Percentiles rank a stretch among this genome's conserved stretches.
Conservation (phyloP, 2,329 filamentous ascomycete species). For the Septoria petroselini region DNA sequence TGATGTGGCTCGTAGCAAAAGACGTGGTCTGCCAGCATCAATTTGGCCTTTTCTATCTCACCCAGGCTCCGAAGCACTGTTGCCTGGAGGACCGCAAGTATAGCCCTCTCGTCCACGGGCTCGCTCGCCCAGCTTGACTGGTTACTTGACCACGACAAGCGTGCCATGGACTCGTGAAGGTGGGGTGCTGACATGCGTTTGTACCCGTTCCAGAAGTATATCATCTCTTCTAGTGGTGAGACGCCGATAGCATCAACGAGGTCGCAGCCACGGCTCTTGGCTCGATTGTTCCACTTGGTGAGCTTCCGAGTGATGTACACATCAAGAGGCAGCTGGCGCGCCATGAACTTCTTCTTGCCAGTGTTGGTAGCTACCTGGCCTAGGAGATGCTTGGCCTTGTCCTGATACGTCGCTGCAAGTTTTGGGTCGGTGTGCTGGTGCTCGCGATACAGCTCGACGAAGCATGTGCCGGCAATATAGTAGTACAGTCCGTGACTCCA, state of each 20-base stretch:
- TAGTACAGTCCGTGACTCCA: constrained; percentile 91
- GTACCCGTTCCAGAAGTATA: constrained; percentile 87
- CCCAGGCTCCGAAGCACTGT: constrained; percentile 64
- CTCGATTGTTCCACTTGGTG: constrained; percentile 79
- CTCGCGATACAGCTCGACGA: constrained; percentile 77
- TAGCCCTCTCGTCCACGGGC: constrained; percentile 58
- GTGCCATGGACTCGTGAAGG: constrained; percentile 60
- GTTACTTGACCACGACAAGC: constrained; percentile 64
- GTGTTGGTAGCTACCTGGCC: constrained; percentile 68
- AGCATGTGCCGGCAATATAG: constrained; percentile 75
- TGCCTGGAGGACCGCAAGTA: constrained; percentile 64
- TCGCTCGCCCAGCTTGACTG: constrained; percentile 53
- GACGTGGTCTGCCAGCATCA: constrained; percentile 60
- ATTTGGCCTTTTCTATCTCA: constrained; percentile 58
- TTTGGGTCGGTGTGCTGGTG: constrained; percentile 46
- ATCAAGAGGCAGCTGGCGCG: constrained; percentile 84
- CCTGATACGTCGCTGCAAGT: constrained; percentile 47
- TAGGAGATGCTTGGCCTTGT: constrained; percentile 64
- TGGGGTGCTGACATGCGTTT: constrained; percentile 71
- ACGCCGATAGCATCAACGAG: constrained; percentile 78
- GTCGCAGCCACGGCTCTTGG: constrained; percentile 62
- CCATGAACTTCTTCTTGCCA: constrained; percentile 87
- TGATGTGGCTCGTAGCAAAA: constrained; percentile 54
- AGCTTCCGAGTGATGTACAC: constrained; percentile 79
- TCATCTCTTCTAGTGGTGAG: constrained; percentile 83